Percentiles rank a stretch among this genome's conserved stretches.
Evolutionary conservation across 495 filamentous ascomycete species (phyloP).

Genomic region (Thermothielavioides terrestris): DNA sequence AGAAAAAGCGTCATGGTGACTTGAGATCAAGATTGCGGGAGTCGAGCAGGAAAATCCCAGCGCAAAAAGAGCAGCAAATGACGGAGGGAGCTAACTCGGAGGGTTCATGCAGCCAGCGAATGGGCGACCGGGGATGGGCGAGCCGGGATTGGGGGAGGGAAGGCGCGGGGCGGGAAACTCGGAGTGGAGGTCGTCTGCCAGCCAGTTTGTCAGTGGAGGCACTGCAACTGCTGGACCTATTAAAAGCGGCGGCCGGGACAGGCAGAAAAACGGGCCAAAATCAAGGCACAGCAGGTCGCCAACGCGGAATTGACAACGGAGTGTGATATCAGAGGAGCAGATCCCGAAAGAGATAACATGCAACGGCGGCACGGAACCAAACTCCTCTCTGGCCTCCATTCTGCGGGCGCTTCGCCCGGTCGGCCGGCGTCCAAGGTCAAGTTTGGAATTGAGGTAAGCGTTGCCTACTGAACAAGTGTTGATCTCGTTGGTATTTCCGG

Average conservation of each 20-base stretch:
- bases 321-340: slow-evolving; percentile 12
- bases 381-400: background rate
- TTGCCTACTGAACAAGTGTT: background rate
- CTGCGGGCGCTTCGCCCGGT: background rate
- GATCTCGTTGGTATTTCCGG: no score
- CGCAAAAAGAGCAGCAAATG: slow-evolving; percentile 13
- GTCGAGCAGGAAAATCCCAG: slow-evolving; percentile 11
- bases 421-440: background rate
- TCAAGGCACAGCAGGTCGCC: slow-evolving; percentile 9
- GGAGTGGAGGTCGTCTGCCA: slow-evolving; percentile 5
- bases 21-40: slow-evolving; percentile 4
- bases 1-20: slow-evolving; percentile 1
- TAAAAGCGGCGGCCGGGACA: background rate
- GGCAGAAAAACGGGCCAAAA: slow-evolving; percentile 1
- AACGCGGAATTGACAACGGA: background rate
- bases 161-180: slow-evolving; percentile 9
- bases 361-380: background rate
- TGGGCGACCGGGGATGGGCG: no score
- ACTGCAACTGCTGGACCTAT: slow-evolving; percentile 5
- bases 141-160: background rate
- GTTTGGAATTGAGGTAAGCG: no score
- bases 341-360: background rate
- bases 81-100: slow-evolving; percentile 18
- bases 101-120: slow-evolving; percentile 12
- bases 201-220: background rate